Evolutionary conservation across 1,284 basidiomycete genomes (phyloP).

Genomic region (Ceratorhiza oryzae-sativae): DNA sequence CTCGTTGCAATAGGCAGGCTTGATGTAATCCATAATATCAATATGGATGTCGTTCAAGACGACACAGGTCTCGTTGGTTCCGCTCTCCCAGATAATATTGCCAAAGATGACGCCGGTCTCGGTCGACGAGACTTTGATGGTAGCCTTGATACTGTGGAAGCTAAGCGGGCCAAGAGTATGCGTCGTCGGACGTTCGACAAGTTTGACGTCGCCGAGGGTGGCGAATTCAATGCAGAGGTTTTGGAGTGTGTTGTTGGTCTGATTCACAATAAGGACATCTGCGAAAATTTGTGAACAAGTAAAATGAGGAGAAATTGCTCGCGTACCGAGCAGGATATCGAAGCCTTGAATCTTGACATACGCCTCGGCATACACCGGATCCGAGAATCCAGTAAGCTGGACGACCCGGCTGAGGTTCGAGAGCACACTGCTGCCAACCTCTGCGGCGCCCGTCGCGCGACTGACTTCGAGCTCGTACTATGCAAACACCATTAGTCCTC

Average conservation of each 20-base stretch:
- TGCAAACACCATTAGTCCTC: neutral
- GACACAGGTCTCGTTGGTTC: slow-evolving; percentile 84
- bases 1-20: slow-evolving; percentile 95
- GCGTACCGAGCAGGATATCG: slow-evolving; percentile 94
- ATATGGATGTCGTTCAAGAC: slow-evolving; percentile 98
- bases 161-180: slow-evolving; percentile 95
- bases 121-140: slow-evolving; percentile 96
- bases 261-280: slow-evolving; percentile 98
- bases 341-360: slow-evolving; percentile 99
- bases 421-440: slow-evolving; percentile 92
- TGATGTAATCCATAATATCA: slow-evolving; percentile 99
- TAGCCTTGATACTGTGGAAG: slow-evolving; percentile 99
- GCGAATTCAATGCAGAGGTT: slow-evolving; percentile 98
- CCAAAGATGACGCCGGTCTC: slow-evolving; percentile 99
- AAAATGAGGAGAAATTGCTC: slow-evolving; percentile 43
- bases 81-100: slow-evolving; percentile 92
- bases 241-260: slow-evolving; percentile 92
- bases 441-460: slow-evolving; percentile 85
- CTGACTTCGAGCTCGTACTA: slow-evolving; percentile 90
- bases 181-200: slow-evolving; percentile 92
- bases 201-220: slow-evolving; percentile 95
- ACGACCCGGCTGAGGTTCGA: slow-evolving; percentile 95
- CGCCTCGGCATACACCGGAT: slow-evolving; percentile 98
- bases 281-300: neutral
- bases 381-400: slow-evolving; percentile 97